These are phyloP conservation scores for Gaertneriomyces semiglobifer DNA, from an alignment of 192 early-diverging fungal species.

Conservation along the genomic window DNA sequence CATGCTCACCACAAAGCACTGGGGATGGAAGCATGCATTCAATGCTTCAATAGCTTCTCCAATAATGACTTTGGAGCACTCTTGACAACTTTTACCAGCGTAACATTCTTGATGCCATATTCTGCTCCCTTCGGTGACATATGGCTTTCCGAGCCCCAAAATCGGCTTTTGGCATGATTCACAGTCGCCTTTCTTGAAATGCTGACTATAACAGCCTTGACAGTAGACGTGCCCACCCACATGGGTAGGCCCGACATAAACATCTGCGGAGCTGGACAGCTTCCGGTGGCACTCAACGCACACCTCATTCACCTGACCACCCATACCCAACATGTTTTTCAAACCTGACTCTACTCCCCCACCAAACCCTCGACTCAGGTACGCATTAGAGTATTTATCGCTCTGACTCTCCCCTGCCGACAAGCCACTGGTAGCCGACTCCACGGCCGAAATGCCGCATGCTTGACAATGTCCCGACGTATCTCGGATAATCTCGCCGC, in stretches of 20 bases:
- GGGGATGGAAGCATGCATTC: slow-evolving; percentile 17
- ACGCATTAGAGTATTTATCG: slow-evolving; percentile 21
- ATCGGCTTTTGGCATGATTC: slow-evolving; percentile 25
- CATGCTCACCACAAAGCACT: slow-evolving; percentile 21
- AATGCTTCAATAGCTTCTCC: slow-evolving; percentile 20
- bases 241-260: slow-evolving; percentile 22
- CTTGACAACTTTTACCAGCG: slow-evolving; percentile 22
- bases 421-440: slow-evolving; percentile 12
- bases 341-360: slow-evolving; percentile 28
- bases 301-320: slow-evolving; percentile 10
- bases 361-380: slow-evolving; percentile 20
- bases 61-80: slow-evolving; percentile 26
- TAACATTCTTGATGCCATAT: slow-evolving; percentile 32
- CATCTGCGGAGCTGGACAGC: slow-evolving; percentile 6
- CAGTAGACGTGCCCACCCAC: slow-evolving; percentile 26
- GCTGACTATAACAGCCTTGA: slow-evolving; percentile 12
- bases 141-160: slow-evolving; percentile 23
- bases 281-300: slow-evolving; percentile 20
- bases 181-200: slow-evolving; percentile 32
- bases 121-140: slow-evolving; percentile 10
- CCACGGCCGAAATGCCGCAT: slow-evolving; percentile 9
- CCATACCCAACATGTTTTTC: slow-evolving; percentile 20
- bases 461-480: not conserved
- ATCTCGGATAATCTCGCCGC: slow-evolving; percentile 23
- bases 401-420: slow-evolving; percentile 10